Conservation (phyloP, 768 basidiomycete genomes). For the Rhodosporidiobolus odoratus region DNA sequence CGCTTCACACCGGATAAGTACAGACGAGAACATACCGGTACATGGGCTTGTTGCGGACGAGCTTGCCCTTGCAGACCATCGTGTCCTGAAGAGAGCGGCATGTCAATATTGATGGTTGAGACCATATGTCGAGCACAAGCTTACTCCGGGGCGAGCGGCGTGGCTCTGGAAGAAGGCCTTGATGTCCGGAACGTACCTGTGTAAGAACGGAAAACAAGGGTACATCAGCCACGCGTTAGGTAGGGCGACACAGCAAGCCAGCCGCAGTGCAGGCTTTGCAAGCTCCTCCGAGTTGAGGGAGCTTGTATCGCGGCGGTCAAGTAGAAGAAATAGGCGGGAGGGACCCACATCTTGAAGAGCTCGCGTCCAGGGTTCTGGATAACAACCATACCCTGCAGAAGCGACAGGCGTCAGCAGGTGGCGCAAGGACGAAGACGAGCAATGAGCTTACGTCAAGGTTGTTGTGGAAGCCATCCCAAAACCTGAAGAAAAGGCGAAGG, state of each 20-base stretch:
- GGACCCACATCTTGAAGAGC: slow-evolving; percentile 34
- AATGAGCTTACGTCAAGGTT: too few relatives aligned
- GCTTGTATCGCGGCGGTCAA: not conserved
- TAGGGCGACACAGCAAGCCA: too few relatives aligned
- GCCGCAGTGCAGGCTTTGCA: too few relatives aligned
- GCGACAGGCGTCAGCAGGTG: too few relatives aligned
- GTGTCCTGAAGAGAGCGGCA: too few relatives aligned
- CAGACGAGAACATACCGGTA: slow-evolving; percentile 23
- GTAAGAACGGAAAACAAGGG: too few relatives aligned
- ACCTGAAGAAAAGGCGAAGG: too few relatives aligned
- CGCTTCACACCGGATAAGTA: not conserved
- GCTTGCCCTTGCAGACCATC: slow-evolving; percentile 35
- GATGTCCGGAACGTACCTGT: slow-evolving; percentile 38
- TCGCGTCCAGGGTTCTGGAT: slow-evolving; percentile 29
- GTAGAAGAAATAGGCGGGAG: not conserved
- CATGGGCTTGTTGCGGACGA: slow-evolving; percentile 36
- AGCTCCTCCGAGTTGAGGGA: not conserved
- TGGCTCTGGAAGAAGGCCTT: slow-evolving; percentile 34
- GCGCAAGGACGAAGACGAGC: too few relatives aligned
- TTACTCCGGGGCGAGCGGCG: slow-evolving; percentile 28
- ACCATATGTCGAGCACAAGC: too few relatives aligned
- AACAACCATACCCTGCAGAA: slow-evolving; percentile 58
- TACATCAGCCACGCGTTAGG: not conserved
- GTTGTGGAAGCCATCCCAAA: slow-evolving; percentile 62
- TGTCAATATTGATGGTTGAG: too few relatives aligned